A percentile compares a stretch with the other conserved stretches of the same genome.
Evolutionary conservation across 495 filamentous ascomycete species (phyloP).

Genomic region (Chaetomidium leptoderma): DNA sequence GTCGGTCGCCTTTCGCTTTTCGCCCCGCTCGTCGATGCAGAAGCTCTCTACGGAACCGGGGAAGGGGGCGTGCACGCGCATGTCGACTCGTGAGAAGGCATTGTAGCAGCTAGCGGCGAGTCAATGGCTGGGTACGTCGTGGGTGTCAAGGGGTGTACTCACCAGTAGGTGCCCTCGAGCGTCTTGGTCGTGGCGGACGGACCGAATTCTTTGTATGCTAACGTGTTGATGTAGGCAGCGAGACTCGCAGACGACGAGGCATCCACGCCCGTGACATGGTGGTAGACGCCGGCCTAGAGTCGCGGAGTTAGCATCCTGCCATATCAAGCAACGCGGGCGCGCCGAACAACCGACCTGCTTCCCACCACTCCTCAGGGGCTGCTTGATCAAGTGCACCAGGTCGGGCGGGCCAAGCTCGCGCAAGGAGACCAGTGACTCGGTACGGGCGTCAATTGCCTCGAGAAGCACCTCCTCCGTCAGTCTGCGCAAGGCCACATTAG

Average conservation of each 20-base stretch:
- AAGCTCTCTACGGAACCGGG: slow-evolving; percentile 93
- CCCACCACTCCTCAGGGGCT: slow-evolving; percentile 58
- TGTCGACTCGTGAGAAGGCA: slow-evolving; percentile 96
- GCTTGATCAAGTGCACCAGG: slow-evolving; percentile 90
- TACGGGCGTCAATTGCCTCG: slow-evolving; percentile 82
- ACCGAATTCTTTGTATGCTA: slow-evolving; percentile 82
- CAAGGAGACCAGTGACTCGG: slow-evolving; percentile 75
- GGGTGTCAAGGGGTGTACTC: slow-evolving; percentile 20
- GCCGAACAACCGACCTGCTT: slow-evolving; percentile 55
- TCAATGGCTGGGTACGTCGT: slow-evolving; percentile 1
- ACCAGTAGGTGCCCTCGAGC: slow-evolving; percentile 91
- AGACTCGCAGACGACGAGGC: slow-evolving; percentile 95
- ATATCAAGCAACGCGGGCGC: too few species aligned
- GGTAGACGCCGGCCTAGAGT: slow-evolving; percentile 82
- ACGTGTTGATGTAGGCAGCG: slow-evolving; percentile 95
- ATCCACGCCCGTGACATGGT: slow-evolving; percentile 97
- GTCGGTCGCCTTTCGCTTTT: slow-evolving; percentile 86
- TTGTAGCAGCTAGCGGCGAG: slow-evolving; percentile 77
- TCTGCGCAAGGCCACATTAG: slow-evolving; percentile 45
- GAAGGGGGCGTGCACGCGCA: slow-evolving; percentile 96
- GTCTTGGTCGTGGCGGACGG: slow-evolving; percentile 78
- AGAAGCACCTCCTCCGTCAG: slow-evolving; percentile 87
- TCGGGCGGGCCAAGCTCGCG: slow-evolving; percentile 94
- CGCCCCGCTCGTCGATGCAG: slow-evolving; percentile 92
- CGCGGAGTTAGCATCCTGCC: slow-evolving; percentile 20